Evolutionary conservation across 2,329 filamentous ascomycete species (phyloP).

Genomic region (Beauveria brongniartii): DNA sequence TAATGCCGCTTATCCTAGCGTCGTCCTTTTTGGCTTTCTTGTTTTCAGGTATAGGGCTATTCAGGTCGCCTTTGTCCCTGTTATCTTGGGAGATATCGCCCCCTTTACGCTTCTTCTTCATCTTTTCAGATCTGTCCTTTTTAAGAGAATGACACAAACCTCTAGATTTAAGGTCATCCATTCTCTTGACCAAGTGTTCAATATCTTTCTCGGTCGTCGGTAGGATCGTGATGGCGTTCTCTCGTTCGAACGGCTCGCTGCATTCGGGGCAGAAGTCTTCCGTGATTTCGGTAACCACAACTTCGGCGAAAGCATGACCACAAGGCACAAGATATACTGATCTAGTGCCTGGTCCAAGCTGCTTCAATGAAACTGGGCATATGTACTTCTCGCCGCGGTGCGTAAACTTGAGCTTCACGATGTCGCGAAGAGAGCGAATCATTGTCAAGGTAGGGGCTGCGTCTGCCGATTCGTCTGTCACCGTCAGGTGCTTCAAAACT

Average conservation of each 20-base stretch:
- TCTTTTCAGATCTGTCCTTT: conserved; percentile 54
- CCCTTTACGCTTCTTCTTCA: conserved; percentile 63
- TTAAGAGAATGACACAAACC: conserved; percentile 83
- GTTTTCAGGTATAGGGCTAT: conserved; percentile 42
- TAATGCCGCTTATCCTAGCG: conserved; percentile 56
- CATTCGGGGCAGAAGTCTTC: conserved; percentile 63
- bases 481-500: conserved; percentile 55
- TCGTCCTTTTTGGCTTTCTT: conserved; percentile 24
- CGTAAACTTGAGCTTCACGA: conserved; percentile 74
- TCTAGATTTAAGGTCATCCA: conserved; percentile 59
- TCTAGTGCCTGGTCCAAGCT: conserved; percentile 69
- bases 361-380: conserved; percentile 82
- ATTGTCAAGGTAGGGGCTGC: conserved; percentile 38
- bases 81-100: conserved; percentile 21
- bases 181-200: conserved; percentile 54
- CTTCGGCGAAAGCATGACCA: conserved; percentile 87
- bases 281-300: conserved; percentile 71
- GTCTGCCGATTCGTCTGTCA: conserved; percentile 50
- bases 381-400: conserved; percentile 53
- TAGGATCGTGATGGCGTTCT: conserved; percentile 78
- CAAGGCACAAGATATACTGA: conserved; percentile 89
- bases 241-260: conserved; percentile 60
- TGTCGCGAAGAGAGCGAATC: conserved; percentile 77
- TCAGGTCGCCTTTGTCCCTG: conserved; percentile 12
- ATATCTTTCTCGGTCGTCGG: conserved; percentile 65